A percentile compares a stretch with the other conserved stretches of the same genome.
These are phyloP conservation scores for Russula griseocarnosa DNA, from an alignment of 768 basidiomycete species.

Conservation along the genomic window DNA sequence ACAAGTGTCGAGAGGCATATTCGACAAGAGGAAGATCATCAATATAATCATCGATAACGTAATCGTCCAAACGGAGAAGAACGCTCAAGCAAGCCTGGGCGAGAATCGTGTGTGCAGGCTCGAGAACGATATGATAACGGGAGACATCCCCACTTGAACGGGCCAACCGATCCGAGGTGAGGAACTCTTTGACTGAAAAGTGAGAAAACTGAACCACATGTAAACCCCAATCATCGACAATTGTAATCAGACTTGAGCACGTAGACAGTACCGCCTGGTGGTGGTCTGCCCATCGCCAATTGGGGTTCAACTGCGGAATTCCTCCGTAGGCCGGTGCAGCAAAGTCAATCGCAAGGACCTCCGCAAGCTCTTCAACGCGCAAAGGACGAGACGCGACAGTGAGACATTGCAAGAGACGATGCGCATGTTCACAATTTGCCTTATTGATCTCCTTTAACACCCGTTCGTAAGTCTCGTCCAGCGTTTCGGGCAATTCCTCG, in stretches of 20 bases:
- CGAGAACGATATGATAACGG: not conserved
- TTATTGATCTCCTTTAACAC: conserved; percentile 1
- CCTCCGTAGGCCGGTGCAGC: not conserved
- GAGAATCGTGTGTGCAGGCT: conserved; percentile 3
- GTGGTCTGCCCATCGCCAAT: conserved; percentile 7
- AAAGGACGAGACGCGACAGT: too few relatives aligned
- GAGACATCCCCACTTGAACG: not conserved
- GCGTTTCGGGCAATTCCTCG: not conserved
- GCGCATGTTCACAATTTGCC: conserved; percentile 3
- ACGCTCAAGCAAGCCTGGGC: conserved; percentile 5
- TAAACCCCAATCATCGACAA: not conserved
- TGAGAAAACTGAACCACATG: conserved; percentile 18
- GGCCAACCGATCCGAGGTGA: not conserved
- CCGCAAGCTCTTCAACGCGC: too few relatives aligned
- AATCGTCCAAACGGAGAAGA: conserved; percentile 1
- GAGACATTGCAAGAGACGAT: not conserved
- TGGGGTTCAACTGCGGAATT: not conserved
- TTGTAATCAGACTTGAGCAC: not conserved
- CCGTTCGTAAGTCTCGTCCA: conserved; percentile 4
- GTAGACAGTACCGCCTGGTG: not conserved
- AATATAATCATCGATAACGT: too few relatives aligned
- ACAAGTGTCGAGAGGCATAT: not conserved
- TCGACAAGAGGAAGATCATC: not conserved
- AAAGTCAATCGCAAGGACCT: too few relatives aligned
- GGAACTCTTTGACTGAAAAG: conserved; percentile 14